phyloP scores from a whole-genome alignment of 805 yeast species.

The Brettanomyces sp. region DNA sequence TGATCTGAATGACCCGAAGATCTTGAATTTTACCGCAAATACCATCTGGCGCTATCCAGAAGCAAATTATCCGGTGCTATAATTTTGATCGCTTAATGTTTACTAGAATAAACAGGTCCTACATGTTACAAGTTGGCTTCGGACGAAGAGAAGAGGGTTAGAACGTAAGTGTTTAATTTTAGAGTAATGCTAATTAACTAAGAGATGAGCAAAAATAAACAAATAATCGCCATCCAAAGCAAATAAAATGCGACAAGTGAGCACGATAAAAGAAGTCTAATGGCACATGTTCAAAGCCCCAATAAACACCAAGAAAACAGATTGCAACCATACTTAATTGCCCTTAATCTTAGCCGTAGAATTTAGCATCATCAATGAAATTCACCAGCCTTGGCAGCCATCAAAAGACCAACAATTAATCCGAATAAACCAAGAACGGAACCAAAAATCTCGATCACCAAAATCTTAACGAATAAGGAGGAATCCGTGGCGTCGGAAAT shows the following conservation, averaged over 20 bases:
- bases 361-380: conserved; percentile 36
- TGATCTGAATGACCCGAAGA: neutral
- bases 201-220: too few relatives aligned
- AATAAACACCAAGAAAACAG: too few relatives aligned
- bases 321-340: too few relatives aligned
- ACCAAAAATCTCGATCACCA: conserved; percentile 96
- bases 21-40: neutral
- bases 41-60: too few relatives aligned
- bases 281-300: too few relatives aligned
- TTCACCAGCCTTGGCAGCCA: conserved; percentile 94
- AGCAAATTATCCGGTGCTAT: too few relatives aligned
- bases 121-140: too few relatives aligned
- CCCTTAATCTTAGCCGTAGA: too few relatives aligned
- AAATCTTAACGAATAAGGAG: conserved; percentile 85
- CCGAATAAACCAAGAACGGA: conserved; percentile 94
- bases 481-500: conserved; percentile 96
- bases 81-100: neutral
- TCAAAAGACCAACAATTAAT: conserved; percentile 88
- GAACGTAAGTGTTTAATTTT: too few relatives aligned
- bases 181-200: too few relatives aligned
- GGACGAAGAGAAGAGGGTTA: too few relatives aligned
- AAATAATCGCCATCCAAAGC: too few relatives aligned
- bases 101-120: neutral
- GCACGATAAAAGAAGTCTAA: neutral
- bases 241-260: neutral